These are phyloP conservation scores for Mycena albidolilacea DNA, from an alignment of 768 basidiomycete genomes.

Conservation along the genomic window DNA sequence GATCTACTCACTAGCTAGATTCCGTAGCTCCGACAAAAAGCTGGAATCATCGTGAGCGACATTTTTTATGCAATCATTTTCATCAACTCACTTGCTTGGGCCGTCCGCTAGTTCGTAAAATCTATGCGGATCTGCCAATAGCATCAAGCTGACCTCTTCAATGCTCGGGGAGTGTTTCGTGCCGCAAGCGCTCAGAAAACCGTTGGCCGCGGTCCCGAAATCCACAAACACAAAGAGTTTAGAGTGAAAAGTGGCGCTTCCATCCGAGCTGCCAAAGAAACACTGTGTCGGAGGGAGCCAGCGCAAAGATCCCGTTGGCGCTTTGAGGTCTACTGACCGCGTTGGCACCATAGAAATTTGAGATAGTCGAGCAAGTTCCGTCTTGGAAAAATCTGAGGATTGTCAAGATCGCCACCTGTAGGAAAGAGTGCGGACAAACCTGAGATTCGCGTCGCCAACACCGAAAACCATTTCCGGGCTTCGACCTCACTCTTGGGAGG, in stretches of 20 bases:
- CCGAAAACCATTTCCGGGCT: conserved; percentile 78
- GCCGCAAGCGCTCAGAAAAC: conserved; percentile 89
- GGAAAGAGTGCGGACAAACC: conserved; percentile 55
- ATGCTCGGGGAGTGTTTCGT: conserved; percentile 90
- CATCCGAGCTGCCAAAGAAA: conserved; percentile 68
- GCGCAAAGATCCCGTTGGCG: conserved; percentile 50
- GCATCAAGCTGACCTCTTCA: conserved; percentile 81
- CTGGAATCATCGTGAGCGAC: conserved; percentile 54
- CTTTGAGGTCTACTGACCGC: conserved; percentile 55
- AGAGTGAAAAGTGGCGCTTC: conserved; percentile 75
- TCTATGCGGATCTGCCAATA: conserved; percentile 76
- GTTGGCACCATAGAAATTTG: conserved; percentile 78
- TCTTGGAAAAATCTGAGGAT: conserved; percentile 68
- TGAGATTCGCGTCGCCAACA: conserved; percentile 73
- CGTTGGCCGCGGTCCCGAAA: conserved; percentile 86
- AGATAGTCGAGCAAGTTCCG: conserved; percentile 72
- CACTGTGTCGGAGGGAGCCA: conserved; percentile 78
- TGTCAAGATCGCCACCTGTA: not conserved
- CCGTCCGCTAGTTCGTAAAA: conserved; percentile 84
- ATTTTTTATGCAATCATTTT: not conserved
- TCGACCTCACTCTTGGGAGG: conserved; percentile 68
- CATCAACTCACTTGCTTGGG: conserved; percentile 69
- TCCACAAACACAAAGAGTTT: conserved; percentile 91
- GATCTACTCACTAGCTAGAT: conserved; percentile 58
- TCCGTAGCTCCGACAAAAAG: conserved; percentile 86